Evolutionary conservation across 2,329 filamentous ascomycete species (phyloP), one percentile per base, ranked within the genome.

Genomic region (Cordyceps pruinosa): DNA sequence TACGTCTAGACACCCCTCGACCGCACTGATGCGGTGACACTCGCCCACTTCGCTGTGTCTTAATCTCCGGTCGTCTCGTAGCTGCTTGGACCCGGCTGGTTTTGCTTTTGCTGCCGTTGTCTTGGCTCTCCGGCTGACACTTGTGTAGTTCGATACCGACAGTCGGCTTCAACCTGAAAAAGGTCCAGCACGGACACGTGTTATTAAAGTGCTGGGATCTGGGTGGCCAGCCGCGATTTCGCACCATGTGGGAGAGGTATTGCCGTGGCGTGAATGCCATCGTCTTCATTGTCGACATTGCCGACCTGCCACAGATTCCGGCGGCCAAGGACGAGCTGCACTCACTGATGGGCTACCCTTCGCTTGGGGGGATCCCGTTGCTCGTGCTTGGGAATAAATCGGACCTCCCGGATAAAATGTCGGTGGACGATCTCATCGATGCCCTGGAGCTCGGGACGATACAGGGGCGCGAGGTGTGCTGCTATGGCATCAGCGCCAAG

Each of bases 201-300:
- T 96, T 94, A 66, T 81, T 99, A 68, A 97, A 97, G 76, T 99
- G 94, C 75, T 99, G 94, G 94, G 94, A 99, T 77, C 85, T 99
- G 62, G 94, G 94, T 65, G 94, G 94, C 55, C 94, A 99, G 75
- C 93, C 94, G 66, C 85, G 93, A 63, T 99, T 97, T 77, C 89
- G 94, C 68, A 89, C 90, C 65, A 99, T 99, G 94, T 99, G 94
- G 94, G 94, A 99, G 79, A 83, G 94, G 69, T 99, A 99, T 73
- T 97, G 94, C 75, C 90, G 92, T 62, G 94, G 91, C 53, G 94
- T 97, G 65, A 96, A 96, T 75, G 93, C 93, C 65, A 97, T 99
- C 65, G 89, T 99, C 63, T 99, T 97, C 75, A 96, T 99, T 71
- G 92, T 97, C 68, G 94, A 99, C 72, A 95, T 95, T 63, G 91